Evolutionary conservation across 257 asterid genomes (phyloP), one percentile per base, ranked within the genome.

Genomic region (Paulownia fortunei): DNA sequence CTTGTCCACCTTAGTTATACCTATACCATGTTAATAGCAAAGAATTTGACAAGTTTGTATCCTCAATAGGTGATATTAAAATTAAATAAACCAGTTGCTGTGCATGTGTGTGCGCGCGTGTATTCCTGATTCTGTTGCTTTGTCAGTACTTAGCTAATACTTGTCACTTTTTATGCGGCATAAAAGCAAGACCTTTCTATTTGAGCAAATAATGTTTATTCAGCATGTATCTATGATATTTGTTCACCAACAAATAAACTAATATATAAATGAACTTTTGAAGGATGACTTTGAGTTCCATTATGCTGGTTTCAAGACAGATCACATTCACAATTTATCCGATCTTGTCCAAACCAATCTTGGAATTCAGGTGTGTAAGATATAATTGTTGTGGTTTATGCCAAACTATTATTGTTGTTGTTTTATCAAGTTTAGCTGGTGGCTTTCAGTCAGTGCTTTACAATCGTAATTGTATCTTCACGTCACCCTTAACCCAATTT

Each of bases 221-320:
- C 18, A 36, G 42, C 74, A 52, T 37, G 6, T 61, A 27, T 68
- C 55, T 36, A 63, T 72, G 67, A 55, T 62, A 44, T 36, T 75
- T 52, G 44, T 74, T 80, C 15, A n/a, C 51, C 30, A 58, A 42
- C 32, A 39, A 44, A 74, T 44, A 46, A 71, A 63, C 76, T 65
- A 67, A 74, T 58, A 23, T 67, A 69, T 65, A 18, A 59, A 10
- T 77, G 76, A 62, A 69, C 74, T 82, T 80, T 73, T 81, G 86
- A 88, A 96, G 99, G 99, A 93, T 79, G 85, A 84, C 49, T 88
- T 79, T 73, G 97, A 89, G 75, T 80, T 96, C 84, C 98, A 96
- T 78, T 86, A 88, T 82, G 88, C 97, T 72, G 98, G 98, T 42
- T 89, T 93, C 88, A 89, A 65, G 86, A 90, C 97, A 2, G 86